Conservation (phyloP, 345 rosid genomes). For the Diplotaxis tenuifolia region DNA sequence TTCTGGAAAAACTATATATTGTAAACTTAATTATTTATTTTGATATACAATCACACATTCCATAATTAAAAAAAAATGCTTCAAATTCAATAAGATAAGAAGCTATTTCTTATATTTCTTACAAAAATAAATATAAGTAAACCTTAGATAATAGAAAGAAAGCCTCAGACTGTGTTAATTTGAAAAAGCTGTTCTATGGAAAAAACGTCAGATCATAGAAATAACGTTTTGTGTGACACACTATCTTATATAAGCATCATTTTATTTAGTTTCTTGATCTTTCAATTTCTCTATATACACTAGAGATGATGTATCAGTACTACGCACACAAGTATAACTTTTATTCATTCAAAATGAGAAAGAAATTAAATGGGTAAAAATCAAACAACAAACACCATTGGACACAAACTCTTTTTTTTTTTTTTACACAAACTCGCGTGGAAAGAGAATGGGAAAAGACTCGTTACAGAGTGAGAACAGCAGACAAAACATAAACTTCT, state of each 20-base stretch:
- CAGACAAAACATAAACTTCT: conserved; percentile 18
- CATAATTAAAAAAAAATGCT: background rate
- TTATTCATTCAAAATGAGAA: conserved; percentile 31
- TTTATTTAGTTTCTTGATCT: conserved; percentile 15
- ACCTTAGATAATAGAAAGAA: conserved; percentile 15
- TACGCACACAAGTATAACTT: conserved; percentile 21
- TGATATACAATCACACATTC: background rate
- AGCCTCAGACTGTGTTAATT: conserved; percentile 17
- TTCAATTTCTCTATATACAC: background rate
- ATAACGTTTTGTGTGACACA: conserved; percentile 20
- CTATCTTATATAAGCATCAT: no score
- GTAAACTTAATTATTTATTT: background rate
- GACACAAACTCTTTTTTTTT: conserved; percentile 11
- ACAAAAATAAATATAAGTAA: background rate
- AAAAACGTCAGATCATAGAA: conserved; percentile 2
- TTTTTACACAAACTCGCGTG: conserved; percentile 12
- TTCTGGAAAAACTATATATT: background rate
- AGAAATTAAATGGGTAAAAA: conserved; percentile 24
- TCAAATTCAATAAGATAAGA: background rate
- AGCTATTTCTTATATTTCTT: background rate
- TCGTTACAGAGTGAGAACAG: conserved; percentile 8
- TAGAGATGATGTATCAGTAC: conserved; percentile 10
- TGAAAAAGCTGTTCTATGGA: conserved; percentile 17
- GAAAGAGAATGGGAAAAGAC: conserved; percentile 14
- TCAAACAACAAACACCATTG: conserved; percentile 28